Evolutionary conservation across 805 yeast species (phyloP), one percentile per base, ranked within the genome.

Genomic region (Clavispora asparagi): DNA sequence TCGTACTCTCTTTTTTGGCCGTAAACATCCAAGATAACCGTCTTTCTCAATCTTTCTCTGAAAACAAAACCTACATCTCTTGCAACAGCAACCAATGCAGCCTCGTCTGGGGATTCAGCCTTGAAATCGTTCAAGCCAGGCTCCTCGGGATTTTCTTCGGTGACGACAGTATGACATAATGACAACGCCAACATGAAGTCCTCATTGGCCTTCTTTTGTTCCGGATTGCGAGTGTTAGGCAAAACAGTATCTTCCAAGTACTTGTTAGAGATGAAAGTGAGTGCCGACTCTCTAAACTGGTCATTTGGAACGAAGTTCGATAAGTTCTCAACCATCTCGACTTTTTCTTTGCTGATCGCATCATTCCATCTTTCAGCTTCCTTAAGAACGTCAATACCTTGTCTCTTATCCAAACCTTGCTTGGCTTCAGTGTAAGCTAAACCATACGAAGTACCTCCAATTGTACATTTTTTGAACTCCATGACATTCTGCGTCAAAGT

Each of bases 81-180:
- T 1, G 92, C 92, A 40, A 78, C 83, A 1, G 84, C 71, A n/a
- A 87, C 92, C 44, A 86, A 71, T 0, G 94, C 91, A 37, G 84
- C 81, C 61, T 86, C 95, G 67, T 86, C 95, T 0, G 95, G 95
- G 8, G 90, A 83, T 59, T 86, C 91, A 1, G 92, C 91, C 56
- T 85, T 83, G 65, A 79, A 83, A 27, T 73, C 72, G 37, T 81
- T 61, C 30, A 63, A 58, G 11, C 59, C 63, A 0, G 68, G 69
- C 16, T 75, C 78, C 8, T 66, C 63, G 2, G 59, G 60, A 40
- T 67, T 69, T 8, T 48, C 58, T 50, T 83, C 89, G 11, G 89
- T 81, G 33, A 85, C 78, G 4, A 83, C 94, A 5, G 89, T 79
- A 57, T 86, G 91, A 55, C 94, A 86, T 19, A 86, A 67, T 0